Conservation (phyloP, 164 flowering plant species). For the Tetrastigma voinierianum region DNA sequence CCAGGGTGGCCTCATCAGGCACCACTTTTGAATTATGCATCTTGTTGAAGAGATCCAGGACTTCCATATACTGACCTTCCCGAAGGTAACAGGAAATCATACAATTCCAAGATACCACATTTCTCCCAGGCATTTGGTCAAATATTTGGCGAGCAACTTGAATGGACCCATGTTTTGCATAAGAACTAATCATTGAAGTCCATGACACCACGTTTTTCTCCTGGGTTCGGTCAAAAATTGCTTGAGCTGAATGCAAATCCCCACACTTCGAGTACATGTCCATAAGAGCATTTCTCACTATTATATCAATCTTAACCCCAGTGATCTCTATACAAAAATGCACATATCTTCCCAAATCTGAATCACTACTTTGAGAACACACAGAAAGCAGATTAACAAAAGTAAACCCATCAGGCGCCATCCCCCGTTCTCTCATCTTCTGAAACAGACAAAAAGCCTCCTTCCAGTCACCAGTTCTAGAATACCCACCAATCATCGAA, state of each 20-base stretch:
- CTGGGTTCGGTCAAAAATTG: constrained; percentile 32
- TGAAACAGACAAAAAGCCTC: constrained; percentile 39
- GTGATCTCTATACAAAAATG: constrained; percentile 38
- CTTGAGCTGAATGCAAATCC: constrained; percentile 25
- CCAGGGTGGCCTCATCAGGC: constrained; percentile 45
- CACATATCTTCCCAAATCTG: constrained; percentile 34
- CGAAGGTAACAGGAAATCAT: constrained; percentile 41
- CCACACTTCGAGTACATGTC: constrained; percentile 60
- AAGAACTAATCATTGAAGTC: constrained; percentile 53
- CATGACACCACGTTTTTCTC: constrained; percentile 52
- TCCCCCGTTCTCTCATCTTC: constrained; percentile 33
- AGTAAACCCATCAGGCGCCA: constrained; percentile 40
- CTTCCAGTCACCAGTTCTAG: constrained; percentile 23
- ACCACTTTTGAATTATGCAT: constrained; percentile 31
- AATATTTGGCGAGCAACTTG: constrained; percentile 35
- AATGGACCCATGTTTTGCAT: constrained; percentile 34
- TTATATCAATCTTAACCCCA: constrained; percentile 35
- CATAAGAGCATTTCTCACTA: constrained; percentile 42
- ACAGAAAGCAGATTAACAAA: constrained; percentile 46
- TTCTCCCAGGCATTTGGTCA: constrained; percentile 44
- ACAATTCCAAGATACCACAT: constrained; percentile 55
- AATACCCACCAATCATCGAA: constrained; percentile 55
- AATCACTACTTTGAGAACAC: constrained; percentile 31
- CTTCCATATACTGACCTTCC: constrained; percentile 29
- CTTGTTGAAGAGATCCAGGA: constrained; percentile 29